phyloP scores from a whole-genome alignment of 805 yeast genomes.

The Saccharomycopsis oosterbeekiorum region DNA sequence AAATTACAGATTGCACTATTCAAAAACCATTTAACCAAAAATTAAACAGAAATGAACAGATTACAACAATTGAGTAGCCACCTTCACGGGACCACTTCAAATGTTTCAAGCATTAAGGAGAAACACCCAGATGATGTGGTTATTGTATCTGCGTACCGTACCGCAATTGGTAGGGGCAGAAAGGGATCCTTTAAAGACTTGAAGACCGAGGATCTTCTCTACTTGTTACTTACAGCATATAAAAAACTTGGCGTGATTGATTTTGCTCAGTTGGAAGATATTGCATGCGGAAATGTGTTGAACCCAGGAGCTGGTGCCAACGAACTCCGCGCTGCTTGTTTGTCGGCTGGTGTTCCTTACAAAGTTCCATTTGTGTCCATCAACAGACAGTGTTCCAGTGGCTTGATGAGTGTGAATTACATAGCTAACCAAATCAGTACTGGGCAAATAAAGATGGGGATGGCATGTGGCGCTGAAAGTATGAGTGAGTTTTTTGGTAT shows the following conservation, averaged over 20 bases:
- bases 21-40: background rate
- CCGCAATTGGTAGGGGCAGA: constrained; percentile 82
- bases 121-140: constrained; percentile 85
- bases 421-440: constrained; percentile 77
- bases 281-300: constrained; percentile 84
- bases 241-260: constrained; percentile 43
- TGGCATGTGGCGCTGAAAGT: constrained; percentile 90
- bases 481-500: constrained; percentile 91
- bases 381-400: constrained; percentile 93
- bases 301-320: constrained; percentile 91
- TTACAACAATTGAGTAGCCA: background rate
- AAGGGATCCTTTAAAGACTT: constrained; percentile 79
- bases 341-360: constrained; percentile 86
- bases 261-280: constrained; percentile 63
- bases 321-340: constrained; percentile 85
- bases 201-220: constrained; percentile 68
- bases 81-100: background rate
- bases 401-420: constrained; percentile 82
- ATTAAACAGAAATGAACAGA: background rate
- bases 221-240: constrained; percentile 53
- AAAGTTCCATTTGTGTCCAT: constrained; percentile 69
- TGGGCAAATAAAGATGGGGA: constrained; percentile 87
- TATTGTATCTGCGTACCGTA: constrained; percentile 80
- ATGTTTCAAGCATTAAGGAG: constrained; percentile 4
- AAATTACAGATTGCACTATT: background rate